Conservation (phyloP, 148 eudicot genomes). For the Camellia granthamiana region DNA sequence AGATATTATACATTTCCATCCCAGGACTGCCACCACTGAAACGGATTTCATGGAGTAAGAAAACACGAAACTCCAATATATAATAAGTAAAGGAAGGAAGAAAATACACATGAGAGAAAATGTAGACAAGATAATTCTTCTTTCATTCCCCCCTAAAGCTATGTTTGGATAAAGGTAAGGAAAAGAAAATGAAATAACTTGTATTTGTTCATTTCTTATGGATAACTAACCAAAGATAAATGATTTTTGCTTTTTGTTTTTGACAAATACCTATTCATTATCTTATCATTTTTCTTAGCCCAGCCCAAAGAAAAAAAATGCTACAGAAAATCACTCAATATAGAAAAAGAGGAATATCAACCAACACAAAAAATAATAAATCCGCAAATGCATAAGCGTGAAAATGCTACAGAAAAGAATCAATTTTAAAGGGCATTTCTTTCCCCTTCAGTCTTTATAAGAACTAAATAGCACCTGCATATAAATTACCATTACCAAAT, state of each 20-base stretch:
- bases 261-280: no score
- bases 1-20: conserved; percentile 43
- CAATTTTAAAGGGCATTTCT: not conserved
- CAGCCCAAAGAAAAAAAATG: not conserved
- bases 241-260: no score
- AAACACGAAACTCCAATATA: not conserved
- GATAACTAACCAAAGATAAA: no score
- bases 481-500: not conserved
- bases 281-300: no score
- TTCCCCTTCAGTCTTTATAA: not conserved
- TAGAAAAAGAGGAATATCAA: not conserved
- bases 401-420: conserved; percentile 3
- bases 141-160: not conserved
- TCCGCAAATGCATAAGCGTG: not conserved
- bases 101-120: not conserved
- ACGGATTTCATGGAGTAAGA: not conserved
- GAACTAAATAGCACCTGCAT: not conserved
- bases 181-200: no score
- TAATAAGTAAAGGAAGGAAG: not conserved
- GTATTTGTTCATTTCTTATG: no score
- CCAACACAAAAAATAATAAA: not conserved
- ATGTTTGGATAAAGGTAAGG: no score
- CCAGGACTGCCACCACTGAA: conserved; percentile 38
- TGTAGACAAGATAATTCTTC: not conserved
- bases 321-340: not conserved